These are phyloP conservation scores for Fragaria nilgerrensis DNA, from an alignment of 306 rosid genomes.

Conservation along the genomic window DNA sequence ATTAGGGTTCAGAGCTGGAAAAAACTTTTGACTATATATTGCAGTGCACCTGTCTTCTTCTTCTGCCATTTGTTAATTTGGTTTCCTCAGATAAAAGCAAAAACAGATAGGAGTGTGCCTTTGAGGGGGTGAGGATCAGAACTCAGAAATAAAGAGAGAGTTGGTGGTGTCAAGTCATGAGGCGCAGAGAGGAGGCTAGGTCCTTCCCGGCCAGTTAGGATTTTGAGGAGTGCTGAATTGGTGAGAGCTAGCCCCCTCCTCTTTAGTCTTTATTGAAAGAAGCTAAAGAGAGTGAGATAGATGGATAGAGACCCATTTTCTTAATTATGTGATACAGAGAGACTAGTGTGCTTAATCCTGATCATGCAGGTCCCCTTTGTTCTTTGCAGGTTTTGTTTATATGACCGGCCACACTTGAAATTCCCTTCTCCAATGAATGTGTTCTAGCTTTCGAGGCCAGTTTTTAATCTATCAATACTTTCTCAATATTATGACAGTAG, in stretches of 20 bases:
- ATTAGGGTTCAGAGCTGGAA: slow-evolving; percentile 22
- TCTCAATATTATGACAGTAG: slow-evolving; percentile 6
- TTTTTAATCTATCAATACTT: background rate
- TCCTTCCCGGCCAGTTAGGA: slow-evolving; percentile 25
- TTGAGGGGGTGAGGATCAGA: slow-evolving; percentile 32
- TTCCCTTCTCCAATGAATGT: slow-evolving; percentile 1
- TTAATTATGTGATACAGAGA: slow-evolving; percentile 41
- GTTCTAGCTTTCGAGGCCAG: background rate
- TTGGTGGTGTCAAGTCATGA: slow-evolving; percentile 63
- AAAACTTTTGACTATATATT: slow-evolving; percentile 68
- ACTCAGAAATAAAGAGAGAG: slow-evolving; percentile 21
- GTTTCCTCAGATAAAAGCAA: slow-evolving; percentile 33
- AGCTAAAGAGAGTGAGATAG: slow-evolving; percentile 32
- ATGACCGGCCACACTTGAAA: slow-evolving; percentile 7
- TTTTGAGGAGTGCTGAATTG: background rate
- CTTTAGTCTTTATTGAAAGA: slow-evolving; percentile 59
- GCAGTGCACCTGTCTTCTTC: slow-evolving; percentile 13
- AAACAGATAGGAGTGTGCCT: slow-evolving; percentile 30
- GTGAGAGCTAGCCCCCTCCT: background rate
- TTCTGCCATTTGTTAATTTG: slow-evolving; percentile 22
- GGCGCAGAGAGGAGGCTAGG: slow-evolving; percentile 25
- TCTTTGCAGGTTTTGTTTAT: slow-evolving; percentile 20
- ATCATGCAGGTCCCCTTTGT: slow-evolving; percentile 4
- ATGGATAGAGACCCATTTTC: slow-evolving; percentile 35
- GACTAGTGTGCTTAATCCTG: background rate